A percentile compares a stretch with the other conserved stretches of the same genome.
Conservation (phyloP, 1,284 basidiomycete species). For the Testicularia cyperi region DNA sequence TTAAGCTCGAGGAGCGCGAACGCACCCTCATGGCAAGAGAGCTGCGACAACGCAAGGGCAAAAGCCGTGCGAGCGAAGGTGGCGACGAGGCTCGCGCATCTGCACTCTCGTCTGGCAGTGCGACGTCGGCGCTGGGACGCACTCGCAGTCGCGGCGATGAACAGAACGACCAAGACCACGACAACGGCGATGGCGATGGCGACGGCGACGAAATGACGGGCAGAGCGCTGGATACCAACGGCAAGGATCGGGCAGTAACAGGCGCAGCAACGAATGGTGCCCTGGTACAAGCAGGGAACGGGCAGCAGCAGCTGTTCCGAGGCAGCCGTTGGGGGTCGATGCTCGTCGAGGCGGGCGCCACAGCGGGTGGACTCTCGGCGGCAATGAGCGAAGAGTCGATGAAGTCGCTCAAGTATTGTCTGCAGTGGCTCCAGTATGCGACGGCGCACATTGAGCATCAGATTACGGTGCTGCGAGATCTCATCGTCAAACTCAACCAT, state of each 20-base stretch:
- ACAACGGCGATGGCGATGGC: not conserved
- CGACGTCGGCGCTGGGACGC: not conserved
- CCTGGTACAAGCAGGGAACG: slow-evolving; percentile 52
- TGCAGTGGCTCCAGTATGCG: slow-evolving; percentile 85
- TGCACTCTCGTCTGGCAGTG: slow-evolving; percentile 7
- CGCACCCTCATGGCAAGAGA: slow-evolving; percentile 44
- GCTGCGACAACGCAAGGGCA: slow-evolving; percentile 37
- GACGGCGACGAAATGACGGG: slow-evolving; percentile 14
- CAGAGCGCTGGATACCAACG: too few species aligned
- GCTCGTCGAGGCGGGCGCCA: slow-evolving; percentile 75
- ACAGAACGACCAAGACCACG: not conserved
- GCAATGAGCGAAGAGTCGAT: slow-evolving; percentile 87
- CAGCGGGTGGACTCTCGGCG: slow-evolving; percentile 71
- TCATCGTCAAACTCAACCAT: slow-evolving; percentile 54
- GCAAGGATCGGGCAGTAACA: slow-evolving; percentile 1
- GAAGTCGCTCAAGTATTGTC: slow-evolving; percentile 78
- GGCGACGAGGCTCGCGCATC: slow-evolving; percentile 9
- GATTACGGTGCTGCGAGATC: slow-evolving; percentile 72
- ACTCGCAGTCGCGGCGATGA: not conserved
- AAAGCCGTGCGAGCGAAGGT: slow-evolving; percentile 14
- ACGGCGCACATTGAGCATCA: slow-evolving; percentile 84
- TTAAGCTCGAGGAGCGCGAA: slow-evolving; percentile 47
- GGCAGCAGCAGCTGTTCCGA: slow-evolving; percentile 53
- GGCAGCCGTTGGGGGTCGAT: slow-evolving; percentile 76
- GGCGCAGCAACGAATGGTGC: slow-evolving; percentile 5